Evolutionary conservation across 2,329 filamentous ascomycete species (phyloP), one percentile per base, ranked within the genome.

Genomic region (Penicillium sclerotigenum): DNA sequence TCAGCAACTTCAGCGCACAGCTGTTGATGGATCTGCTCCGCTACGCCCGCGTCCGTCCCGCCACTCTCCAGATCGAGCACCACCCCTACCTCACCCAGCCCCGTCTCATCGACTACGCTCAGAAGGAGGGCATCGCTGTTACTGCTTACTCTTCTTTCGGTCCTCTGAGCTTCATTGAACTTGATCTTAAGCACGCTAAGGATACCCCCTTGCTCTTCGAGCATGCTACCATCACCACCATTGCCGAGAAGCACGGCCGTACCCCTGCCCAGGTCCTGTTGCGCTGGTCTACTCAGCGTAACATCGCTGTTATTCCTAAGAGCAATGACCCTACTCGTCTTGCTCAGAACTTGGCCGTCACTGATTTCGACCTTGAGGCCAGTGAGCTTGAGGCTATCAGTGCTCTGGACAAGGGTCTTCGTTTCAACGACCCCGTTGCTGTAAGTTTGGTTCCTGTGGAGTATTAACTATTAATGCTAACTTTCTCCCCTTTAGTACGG

Each of bases 81-180:
- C 91, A 95, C 81, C 90, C 90, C 26, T 94, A 92, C 82, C 84
- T 93, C 57, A 87, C 89, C 59, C 90, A 95, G 81, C 75, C 80
- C 57, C 81, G 85, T 52, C 83, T 95, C 50, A 73, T 94, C 67
- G 78, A 84, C 67, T 84, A 90, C 49, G 87, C 87, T 66, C 81
- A 88, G 78, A 76, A 79, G 52, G 82, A 91, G 77, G 84, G 85
- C 58, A 87, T 95, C 66, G 80, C 81, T 64, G 82, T 95, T 55
- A 94, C 90, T 4, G 90, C 89, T 48, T 95, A 94, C 81, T 91
- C 87, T 22, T 90, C 87, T 47, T 93, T 94, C 69, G 90, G 90
- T 37, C 89, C 90, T 26, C 82, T 88, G 69, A 85, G 83, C 57
- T 95, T 94, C 81, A 73, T 89, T 53, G 89, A 93, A 79, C 83